Conservation (phyloP, 352 stramenopile species). For the Pythium biforme region DNA sequence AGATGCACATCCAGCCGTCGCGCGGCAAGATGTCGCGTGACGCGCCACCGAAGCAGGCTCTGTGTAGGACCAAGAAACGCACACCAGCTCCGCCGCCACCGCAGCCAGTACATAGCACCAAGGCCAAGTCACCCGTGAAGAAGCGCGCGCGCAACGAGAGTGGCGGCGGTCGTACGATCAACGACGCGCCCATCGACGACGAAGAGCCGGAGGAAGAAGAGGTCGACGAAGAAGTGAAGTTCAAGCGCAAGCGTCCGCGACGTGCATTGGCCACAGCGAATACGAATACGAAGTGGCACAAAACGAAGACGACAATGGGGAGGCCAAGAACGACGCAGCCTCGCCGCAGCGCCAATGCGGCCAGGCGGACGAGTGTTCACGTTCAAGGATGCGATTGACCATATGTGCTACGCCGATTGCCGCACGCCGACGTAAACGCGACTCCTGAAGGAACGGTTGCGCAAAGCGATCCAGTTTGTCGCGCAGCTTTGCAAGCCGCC, state of each 20-base stretch:
- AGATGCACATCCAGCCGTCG: too few relatives aligned
- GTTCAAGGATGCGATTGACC: slow-evolving; percentile 66
- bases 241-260: slow-evolving; percentile 12
- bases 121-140: slow-evolving; percentile 10
- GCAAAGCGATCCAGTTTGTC: slow-evolving; percentile 68
- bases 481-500: slow-evolving; percentile 59
- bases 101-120: not conserved
- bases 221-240: slow-evolving; percentile 20
- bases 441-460: slow-evolving; percentile 71
- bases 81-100: slow-evolving; percentile 8
- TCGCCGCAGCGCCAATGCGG: slow-evolving; percentile 37
- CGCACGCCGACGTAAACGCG: slow-evolving; percentile 48
- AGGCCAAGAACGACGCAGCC: not conserved
- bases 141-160: slow-evolving; percentile 22
- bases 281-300: slow-evolving; percentile 12
- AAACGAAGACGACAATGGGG: slow-evolving; percentile 24
- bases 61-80: slow-evolving; percentile 15
- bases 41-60: not conserved
- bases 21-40: not conserved
- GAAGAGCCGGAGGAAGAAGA: slow-evolving; percentile 35
- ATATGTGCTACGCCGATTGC: slow-evolving; percentile 61
- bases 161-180: not conserved
- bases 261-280: slow-evolving; percentile 18
- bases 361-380: slow-evolving; percentile 49
- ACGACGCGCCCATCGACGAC: slow-evolving; percentile 18